A percentile compares a stretch with the other conserved stretches of the same genome.
Evolutionary conservation across 2,329 filamentous ascomycete genomes (phyloP).

Genomic region (Fusarium virguliforme): DNA sequence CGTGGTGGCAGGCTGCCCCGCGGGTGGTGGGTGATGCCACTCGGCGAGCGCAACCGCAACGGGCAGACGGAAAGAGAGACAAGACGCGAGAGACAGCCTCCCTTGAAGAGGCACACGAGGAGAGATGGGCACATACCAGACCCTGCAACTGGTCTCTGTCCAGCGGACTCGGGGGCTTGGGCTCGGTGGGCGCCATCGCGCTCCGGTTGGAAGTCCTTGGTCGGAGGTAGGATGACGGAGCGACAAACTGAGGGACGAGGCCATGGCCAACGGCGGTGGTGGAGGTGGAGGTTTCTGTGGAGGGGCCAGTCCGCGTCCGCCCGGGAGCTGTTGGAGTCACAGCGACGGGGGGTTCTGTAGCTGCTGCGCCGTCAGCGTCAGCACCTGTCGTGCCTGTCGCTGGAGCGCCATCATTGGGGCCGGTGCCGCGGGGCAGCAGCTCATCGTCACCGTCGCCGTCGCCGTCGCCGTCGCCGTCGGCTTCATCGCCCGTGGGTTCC

Average conservation of each 20-base stretch:
- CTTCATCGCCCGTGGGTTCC: slow-evolving; percentile 6
- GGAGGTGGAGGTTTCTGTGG: slow-evolving; percentile 40
- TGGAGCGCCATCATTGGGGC: slow-evolving; percentile 31
- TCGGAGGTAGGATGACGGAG: slow-evolving; percentile 73
- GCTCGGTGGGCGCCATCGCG: slow-evolving; percentile 59
- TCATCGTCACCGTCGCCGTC: slow-evolving; percentile 30
- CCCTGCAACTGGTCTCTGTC: slow-evolving; percentile 86
- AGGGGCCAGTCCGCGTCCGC: slow-evolving; percentile 46
- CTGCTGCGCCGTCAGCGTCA: not conserved
- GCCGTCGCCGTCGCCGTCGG: slow-evolving; percentile 21
- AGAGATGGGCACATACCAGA: slow-evolving; percentile 71
- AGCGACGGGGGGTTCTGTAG: slow-evolving; percentile 12
- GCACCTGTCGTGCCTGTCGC: slow-evolving; percentile 27
- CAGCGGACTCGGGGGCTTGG: slow-evolving; percentile 69
- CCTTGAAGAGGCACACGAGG: slow-evolving; percentile 20
- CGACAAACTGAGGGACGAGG: slow-evolving; percentile 70
- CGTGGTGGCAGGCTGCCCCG: slow-evolving; percentile 20
- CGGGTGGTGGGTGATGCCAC: slow-evolving; percentile 32
- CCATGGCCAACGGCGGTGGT: slow-evolving; percentile 46
- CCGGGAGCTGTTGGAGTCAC: slow-evolving; percentile 42
- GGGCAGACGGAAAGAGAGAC: slow-evolving; percentile 33
- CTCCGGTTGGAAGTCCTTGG: slow-evolving; percentile 56
- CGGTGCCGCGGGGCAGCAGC: slow-evolving; percentile 39
- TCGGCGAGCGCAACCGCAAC: slow-evolving; percentile 30
- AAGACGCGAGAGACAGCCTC: slow-evolving; percentile 12